Evolutionary conservation across 1,139 yeast species (phyloP).

Genomic region (Zygosaccharomyces sapae): DNA sequence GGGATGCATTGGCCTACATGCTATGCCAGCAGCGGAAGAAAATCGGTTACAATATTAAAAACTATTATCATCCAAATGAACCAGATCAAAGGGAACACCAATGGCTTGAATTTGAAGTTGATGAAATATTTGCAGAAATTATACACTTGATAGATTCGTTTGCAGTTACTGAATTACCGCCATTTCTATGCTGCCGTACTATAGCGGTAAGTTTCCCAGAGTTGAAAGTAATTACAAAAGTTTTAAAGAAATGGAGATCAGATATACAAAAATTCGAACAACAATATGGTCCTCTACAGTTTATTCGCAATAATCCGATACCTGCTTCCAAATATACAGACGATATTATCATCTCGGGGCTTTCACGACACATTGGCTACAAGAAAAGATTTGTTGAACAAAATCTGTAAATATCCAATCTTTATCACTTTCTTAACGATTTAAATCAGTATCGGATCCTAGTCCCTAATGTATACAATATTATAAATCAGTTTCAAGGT

Average conservation of each 20-base stretch:
- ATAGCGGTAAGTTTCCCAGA: constrained; percentile 6
- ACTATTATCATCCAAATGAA: constrained; percentile 5
- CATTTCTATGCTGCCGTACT: constrained; percentile 23
- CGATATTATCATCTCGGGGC: constrained; percentile 12
- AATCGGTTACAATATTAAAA: constrained; percentile 6
- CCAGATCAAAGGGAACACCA: not conserved
- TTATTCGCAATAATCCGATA: constrained; percentile 17
- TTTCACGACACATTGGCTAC: constrained; percentile 16
- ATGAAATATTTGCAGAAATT: constrained; percentile 10
- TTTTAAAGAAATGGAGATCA: constrained; percentile 17
- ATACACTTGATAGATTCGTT: constrained; percentile 17
- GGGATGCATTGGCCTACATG: constrained; percentile 36
- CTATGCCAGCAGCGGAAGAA: constrained; percentile 11
- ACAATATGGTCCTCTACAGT: constrained; percentile 10
- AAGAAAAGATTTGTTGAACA: constrained; percentile 16
- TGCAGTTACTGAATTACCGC: constrained; percentile 26
- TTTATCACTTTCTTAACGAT: not conserved
- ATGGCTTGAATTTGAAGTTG: constrained; percentile 7
- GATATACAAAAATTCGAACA: constrained; percentile 18
- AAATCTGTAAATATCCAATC: not conserved
- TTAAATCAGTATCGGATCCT: not conserved
- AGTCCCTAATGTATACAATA: not conserved
- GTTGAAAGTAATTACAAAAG: not conserved
- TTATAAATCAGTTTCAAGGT: not conserved
- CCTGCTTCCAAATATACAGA: constrained; percentile 8